Evolutionary conservation across 257 asterid genomes (phyloP).

Genomic region (Misopates orontium): DNA sequence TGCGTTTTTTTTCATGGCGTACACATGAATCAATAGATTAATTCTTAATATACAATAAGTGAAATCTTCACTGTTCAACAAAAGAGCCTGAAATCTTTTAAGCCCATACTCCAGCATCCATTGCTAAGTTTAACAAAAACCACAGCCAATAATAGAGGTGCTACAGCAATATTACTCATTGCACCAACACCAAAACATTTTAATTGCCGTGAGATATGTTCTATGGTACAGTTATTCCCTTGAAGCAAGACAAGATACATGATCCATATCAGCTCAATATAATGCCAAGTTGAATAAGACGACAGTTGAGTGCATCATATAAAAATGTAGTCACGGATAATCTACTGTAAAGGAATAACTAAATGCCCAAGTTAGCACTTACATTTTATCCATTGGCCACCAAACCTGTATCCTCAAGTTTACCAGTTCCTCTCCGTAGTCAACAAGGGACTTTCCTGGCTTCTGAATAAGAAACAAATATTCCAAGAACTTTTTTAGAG

Average conservation of each 20-base stretch:
- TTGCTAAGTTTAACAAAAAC: neutral
- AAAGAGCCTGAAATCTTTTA: too few species aligned
- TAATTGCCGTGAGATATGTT: constrained; percentile 6
- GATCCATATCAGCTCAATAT: constrained; percentile 2
- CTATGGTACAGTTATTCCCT: neutral
- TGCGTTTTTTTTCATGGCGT: neutral
- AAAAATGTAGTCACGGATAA: constrained; percentile 5
- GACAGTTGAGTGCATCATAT: neutral
- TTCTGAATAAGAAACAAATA: constrained; percentile 35
- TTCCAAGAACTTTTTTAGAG: constrained; percentile 15
- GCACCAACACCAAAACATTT: neutral
- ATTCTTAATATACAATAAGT: neutral
- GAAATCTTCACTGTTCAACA: neutral
- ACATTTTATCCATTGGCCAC: constrained; percentile 63
- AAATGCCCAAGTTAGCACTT: constrained; percentile 28
- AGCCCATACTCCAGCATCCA: too few species aligned
- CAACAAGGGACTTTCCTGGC: constrained; percentile 25
- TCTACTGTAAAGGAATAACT: constrained; percentile 1
- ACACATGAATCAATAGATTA: neutral
- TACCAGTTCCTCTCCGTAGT: constrained; percentile 36
- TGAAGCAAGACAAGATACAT: neutral
- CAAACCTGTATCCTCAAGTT: constrained; percentile 47
- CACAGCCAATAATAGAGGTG: too few species aligned
- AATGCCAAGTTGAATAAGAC: neutral
- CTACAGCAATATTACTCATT: neutral